A percentile compares a stretch with the other conserved stretches of the same genome.
These are phyloP conservation scores for Carpediemonas membranifera DNA, from an alignment of 78 protist genomes.

Conservation along the genomic window DNA sequence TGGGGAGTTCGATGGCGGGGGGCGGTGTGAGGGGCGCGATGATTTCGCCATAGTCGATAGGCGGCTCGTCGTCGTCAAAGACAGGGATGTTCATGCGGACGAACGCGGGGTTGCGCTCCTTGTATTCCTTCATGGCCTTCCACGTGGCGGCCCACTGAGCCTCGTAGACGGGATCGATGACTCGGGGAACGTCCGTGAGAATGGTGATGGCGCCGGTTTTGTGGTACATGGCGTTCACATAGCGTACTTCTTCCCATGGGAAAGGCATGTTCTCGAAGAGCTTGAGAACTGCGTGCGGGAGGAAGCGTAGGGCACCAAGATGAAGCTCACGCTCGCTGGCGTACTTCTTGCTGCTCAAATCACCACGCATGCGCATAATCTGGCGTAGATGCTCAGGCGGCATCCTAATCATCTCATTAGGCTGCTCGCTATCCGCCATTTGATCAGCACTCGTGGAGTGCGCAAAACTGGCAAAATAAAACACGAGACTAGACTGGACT, in stretches of 20 bases:
- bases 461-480: no score
- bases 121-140: slow-evolving; percentile 96
- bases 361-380: slow-evolving; percentile 96
- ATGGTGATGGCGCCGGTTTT: slow-evolving; percentile 96
- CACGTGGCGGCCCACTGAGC: slow-evolving; percentile 99
- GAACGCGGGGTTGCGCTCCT: slow-evolving; percentile 88
- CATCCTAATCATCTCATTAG: slow-evolving; percentile 47
- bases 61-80: slow-evolving; percentile 90
- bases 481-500: no score
- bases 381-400: slow-evolving; percentile 95
- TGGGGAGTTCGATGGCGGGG: not conserved
- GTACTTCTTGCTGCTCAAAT: slow-evolving; percentile 80
- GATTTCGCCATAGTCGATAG: slow-evolving; percentile 89
- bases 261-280: slow-evolving; percentile 98
- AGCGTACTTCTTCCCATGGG: slow-evolving; percentile 87
- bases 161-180: slow-evolving; percentile 87
- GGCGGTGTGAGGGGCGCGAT: not conserved
- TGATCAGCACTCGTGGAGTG: no score
- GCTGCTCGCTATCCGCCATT: no score
- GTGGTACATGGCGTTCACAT: slow-evolving; percentile 87
- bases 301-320: slow-evolving; percentile 87
- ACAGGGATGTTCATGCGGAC: slow-evolving; percentile 47
- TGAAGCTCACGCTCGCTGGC: slow-evolving; percentile 86
- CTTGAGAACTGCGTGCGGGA: slow-evolving; percentile 92
- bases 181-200: slow-evolving; percentile 92